Conservation (phyloP, 192 early-diverging fungal genomes). For the Coemansia sp. region DNA sequence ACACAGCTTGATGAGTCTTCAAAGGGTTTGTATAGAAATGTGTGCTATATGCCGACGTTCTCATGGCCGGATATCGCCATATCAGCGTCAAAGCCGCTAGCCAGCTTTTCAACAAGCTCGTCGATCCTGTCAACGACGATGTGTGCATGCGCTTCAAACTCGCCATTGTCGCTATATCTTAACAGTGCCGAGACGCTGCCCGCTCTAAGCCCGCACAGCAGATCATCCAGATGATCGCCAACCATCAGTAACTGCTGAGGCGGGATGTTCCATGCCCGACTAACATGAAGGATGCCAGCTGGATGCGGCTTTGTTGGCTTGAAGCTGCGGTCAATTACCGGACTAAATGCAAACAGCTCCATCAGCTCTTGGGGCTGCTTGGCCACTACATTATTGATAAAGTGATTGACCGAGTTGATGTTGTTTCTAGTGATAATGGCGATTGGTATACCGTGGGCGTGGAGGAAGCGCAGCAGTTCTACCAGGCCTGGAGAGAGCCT, state of each 20-base stretch:
- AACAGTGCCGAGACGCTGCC: constrained; percentile 53
- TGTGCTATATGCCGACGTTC: constrained; percentile 1
- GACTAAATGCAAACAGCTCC: constrained; percentile 49
- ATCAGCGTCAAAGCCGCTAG: constrained; percentile 37
- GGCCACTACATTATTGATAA: constrained; percentile 45
- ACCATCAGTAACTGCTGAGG: constrained; percentile 58
- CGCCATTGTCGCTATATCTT: constrained; percentile 36
- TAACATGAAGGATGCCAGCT: constrained; percentile 45
- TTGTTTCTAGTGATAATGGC: constrained; percentile 60
- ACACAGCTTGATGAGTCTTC: background rate
- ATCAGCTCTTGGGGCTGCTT: constrained; percentile 28
- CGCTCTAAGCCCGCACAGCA: constrained; percentile 53
- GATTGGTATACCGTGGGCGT: constrained; percentile 33
- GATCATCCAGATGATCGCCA: constrained; percentile 58
- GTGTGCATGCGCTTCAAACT: constrained; percentile 43
- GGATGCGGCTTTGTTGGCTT: constrained; percentile 56
- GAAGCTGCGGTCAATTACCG: constrained; percentile 54
- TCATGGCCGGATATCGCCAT: constrained; percentile 24
- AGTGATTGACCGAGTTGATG: constrained; percentile 44
- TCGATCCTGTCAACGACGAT: constrained; percentile 50
- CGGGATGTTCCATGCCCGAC: constrained; percentile 44
- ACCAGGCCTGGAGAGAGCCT: constrained; percentile 49
- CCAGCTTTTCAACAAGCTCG: constrained; percentile 25
- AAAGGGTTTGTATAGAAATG: background rate
- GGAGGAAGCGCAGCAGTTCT: constrained; percentile 42